Conservation (phyloP, 192 early-diverging fungal species). For the Spinellus fusiger region DNA sequence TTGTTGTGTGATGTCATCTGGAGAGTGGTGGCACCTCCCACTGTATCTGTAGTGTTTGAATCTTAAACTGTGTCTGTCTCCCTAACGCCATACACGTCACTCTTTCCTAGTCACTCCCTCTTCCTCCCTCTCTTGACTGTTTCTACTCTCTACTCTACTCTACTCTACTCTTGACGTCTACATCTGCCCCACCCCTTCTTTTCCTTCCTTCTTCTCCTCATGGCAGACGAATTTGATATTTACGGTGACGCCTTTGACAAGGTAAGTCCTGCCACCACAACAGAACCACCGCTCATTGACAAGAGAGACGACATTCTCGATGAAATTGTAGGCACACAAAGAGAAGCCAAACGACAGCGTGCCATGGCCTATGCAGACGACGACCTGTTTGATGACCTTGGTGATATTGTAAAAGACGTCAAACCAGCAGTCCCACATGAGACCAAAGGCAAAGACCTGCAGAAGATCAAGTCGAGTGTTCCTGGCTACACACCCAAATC, state of each 20-base stretch:
- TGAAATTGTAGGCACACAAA: conserved; percentile 28
- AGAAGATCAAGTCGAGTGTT: conserved; percentile 10
- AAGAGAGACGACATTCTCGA: conserved; percentile 33
- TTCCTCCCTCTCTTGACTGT: not conserved
- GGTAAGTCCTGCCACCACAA: conserved; percentile 2
- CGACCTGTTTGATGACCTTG: conserved; percentile 36
- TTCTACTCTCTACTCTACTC: not conserved
- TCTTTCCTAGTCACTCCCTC: not conserved
- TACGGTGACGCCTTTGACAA: conserved; percentile 25
- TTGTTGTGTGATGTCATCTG: too few species aligned
- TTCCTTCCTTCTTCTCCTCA: not conserved
- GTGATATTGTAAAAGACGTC: conserved; percentile 27
- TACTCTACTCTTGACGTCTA: not conserved
- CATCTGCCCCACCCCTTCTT: not conserved
- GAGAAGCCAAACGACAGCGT: conserved; percentile 18
- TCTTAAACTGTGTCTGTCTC: too few species aligned
- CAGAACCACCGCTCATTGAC: not conserved
- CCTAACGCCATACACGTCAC: too few species aligned
- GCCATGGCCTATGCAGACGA: conserved; percentile 21
- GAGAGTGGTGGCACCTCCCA: too few species aligned
- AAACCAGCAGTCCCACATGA: not conserved
- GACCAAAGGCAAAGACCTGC: not conserved
- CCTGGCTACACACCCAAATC: conserved; percentile 3
- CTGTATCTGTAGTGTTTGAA: too few species aligned
- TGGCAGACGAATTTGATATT: conserved; percentile 31